Evolutionary conservation across 805 yeast species (phyloP).

Genomic region (Monosporozyma yasuniensis): DNA sequence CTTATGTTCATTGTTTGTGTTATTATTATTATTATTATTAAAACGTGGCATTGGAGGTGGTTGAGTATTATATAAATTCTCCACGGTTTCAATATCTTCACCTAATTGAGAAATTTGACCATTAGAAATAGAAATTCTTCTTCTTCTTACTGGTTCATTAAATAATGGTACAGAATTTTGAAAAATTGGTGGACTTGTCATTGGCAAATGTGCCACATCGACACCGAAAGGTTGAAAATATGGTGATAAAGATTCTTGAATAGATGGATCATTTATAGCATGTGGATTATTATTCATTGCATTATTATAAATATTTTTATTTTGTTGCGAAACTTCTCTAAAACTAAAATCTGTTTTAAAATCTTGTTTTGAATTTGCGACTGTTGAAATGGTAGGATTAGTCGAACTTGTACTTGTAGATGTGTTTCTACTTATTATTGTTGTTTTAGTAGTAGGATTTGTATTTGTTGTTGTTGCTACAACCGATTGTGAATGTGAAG

Average conservation of each 20-base stretch:
- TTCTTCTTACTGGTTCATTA: slow-evolving; percentile 27
- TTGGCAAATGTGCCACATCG: slow-evolving; percentile 36
- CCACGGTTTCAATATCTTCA: slow-evolving; percentile 31
- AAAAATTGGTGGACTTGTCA: slow-evolving; percentile 39
- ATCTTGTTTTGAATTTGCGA: background rate
- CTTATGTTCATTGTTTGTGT: background rate
- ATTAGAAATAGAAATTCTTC: slow-evolving; percentile 73
- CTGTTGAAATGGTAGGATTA: background rate
- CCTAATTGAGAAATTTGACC: slow-evolving; percentile 77
- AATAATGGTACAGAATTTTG: slow-evolving; percentile 33
- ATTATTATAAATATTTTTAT: slow-evolving; percentile 10
- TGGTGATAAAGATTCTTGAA: slow-evolving; percentile 34
- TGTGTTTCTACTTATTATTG: background rate
- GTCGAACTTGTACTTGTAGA: background rate
- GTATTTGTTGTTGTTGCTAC: background rate
- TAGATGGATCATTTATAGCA: slow-evolving; percentile 23
- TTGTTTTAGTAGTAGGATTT: background rate
- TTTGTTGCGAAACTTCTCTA: slow-evolving; percentile 3
- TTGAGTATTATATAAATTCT: slow-evolving; percentile 32
- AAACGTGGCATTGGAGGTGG: slow-evolving; percentile 15
- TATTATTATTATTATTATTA: slow-evolving; percentile 1
- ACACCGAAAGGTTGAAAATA: slow-evolving; percentile 38
- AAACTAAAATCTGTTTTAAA: slow-evolving; percentile 3
- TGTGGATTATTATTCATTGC: slow-evolving; percentile 21
- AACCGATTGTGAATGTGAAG: background rate